Evolutionary conservation across 768 basidiomycete species (phyloP), one percentile per base, ranked within the genome.

Genomic region (Amanita fuliginea): DNA sequence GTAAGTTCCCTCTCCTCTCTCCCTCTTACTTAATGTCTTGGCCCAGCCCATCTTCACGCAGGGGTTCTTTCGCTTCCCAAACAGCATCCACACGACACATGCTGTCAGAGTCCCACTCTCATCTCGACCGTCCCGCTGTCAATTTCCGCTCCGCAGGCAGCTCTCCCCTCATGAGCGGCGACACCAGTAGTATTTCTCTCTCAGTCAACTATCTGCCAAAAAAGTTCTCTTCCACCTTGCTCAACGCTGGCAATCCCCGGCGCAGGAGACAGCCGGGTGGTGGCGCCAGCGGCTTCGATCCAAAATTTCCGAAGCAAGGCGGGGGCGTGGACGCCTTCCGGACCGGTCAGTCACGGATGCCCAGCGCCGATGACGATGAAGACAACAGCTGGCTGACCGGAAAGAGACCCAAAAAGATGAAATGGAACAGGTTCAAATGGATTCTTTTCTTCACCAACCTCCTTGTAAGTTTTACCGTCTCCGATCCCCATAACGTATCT

Each of bases 401-500:
- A 33, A 7, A 19, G 14, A 28, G 22, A 19, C 10, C 7, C 13
- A 72, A 56, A 39, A 70, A 67, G 52, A 67, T 82, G 53, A 69
- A 80, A n/a, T 91, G 87, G 87, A 91, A 79, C 60, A 72, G 71
- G 55, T 91, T 89, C 74, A 91, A 91, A 60, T 87, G 84, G 84
- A 67, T 68, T 14, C 63, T 91, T 22, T 83, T 88, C 60, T 40
- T 74, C 36, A 67, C 81, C 46, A 88, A 88, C 60, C 55, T 67
- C 28, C 30, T 80, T 28, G 66, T 71, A 40, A 43, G 64, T 57
- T 43, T 37, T 26, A 6, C 44, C 40, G n/a, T 19, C 44, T 30
- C 30, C 7, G 35, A 44, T 28, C 30, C 21, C 39, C 40, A 34
- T 36, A 36, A 30, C 30, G 24, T 37, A 45, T 42, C 39, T 24